A percentile compares a stretch with the other conserved stretches of the same genome.
phyloP scores from a whole-genome alignment of 805 yeast genomes.

The Ogataea salicorniae region DNA sequence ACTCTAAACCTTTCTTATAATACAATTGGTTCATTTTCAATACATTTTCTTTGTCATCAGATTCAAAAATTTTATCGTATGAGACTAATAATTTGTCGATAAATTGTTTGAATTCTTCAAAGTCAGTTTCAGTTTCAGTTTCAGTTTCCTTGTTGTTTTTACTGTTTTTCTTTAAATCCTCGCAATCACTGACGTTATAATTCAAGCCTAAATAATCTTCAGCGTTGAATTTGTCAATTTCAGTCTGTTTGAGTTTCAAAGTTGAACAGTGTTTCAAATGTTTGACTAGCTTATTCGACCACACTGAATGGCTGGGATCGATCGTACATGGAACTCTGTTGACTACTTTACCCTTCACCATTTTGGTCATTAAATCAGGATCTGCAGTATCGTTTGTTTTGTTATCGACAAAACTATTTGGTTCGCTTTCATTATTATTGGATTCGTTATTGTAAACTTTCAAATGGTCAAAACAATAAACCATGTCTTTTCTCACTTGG shows the following conservation, averaged over 20 bases:
- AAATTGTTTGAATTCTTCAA: conserved; percentile 20
- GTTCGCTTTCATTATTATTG: not conserved
- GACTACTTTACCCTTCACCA: conserved; percentile 24
- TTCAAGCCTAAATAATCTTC: conserved; percentile 45
- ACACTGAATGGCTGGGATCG: conserved; percentile 70
- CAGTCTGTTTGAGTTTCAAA: conserved; percentile 28
- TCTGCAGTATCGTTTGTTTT: no score
- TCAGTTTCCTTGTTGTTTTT: not conserved
- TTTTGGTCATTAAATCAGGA: conserved; percentile 4
- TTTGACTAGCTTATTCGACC: conserved; percentile 48
- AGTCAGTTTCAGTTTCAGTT: not conserved
- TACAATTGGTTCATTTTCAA: conserved; percentile 18
- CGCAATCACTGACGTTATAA: conserved; percentile 35
- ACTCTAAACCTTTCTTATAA: conserved; percentile 31
- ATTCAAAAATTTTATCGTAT: conserved; percentile 2
- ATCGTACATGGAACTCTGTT: conserved; percentile 67
- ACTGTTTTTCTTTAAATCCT: not conserved
- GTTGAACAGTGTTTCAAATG: conserved; percentile 65
- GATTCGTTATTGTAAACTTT: conserved; percentile 12
- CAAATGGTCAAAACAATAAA: conserved; percentile 62
- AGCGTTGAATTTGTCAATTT: conserved; percentile 26
- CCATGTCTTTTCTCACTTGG: conserved; percentile 45
- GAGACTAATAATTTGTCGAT: conserved; percentile 10
- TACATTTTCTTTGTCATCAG: conserved; percentile 4
- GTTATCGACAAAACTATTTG: no score